Percentiles rank a stretch among this genome's conserved stretches.
Evolutionary conservation across 164 flowering plant species (phyloP).

Genomic region (Magnolia changhungtana): DNA sequence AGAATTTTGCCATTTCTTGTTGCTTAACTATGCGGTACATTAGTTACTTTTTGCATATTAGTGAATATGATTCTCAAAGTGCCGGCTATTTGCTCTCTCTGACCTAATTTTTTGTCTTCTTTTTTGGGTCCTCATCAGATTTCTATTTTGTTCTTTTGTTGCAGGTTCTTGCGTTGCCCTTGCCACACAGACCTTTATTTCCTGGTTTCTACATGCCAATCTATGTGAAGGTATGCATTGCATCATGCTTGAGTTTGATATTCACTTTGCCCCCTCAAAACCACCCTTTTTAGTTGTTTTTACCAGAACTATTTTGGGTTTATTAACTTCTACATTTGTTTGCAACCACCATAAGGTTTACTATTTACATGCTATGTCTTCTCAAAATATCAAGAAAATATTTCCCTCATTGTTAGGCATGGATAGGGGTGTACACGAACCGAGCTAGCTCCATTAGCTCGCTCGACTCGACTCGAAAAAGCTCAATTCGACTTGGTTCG

Average conservation of each 20-base stretch:
- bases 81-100: background rate
- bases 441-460: too few relatives aligned
- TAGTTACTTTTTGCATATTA: background rate
- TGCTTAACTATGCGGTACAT: too few relatives aligned
- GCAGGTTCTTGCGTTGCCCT: slow-evolving; percentile 91
- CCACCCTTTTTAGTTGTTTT: background rate
- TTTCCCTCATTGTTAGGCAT: background rate
- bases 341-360: background rate
- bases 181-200: slow-evolving; percentile 85
- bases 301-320: background rate
- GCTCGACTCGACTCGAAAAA: too few relatives aligned
- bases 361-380: background rate
- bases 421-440: too few relatives aligned
- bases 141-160: slow-evolving; percentile 5
- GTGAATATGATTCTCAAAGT: background rate
- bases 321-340: background rate
- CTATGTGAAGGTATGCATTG: slow-evolving; percentile 72
- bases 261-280: background rate
- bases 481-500: too few relatives aligned
- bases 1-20: too few relatives aligned
- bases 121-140: background rate
- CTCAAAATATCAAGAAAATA: background rate
- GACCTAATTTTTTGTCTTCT: background rate
- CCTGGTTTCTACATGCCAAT: slow-evolving; percentile 98
- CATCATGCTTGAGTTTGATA: background rate